These are phyloP conservation scores for Melampsora larici-populina DNA, from an alignment of 1,284 basidiomycete genomes.

Conservation along the genomic window DNA sequence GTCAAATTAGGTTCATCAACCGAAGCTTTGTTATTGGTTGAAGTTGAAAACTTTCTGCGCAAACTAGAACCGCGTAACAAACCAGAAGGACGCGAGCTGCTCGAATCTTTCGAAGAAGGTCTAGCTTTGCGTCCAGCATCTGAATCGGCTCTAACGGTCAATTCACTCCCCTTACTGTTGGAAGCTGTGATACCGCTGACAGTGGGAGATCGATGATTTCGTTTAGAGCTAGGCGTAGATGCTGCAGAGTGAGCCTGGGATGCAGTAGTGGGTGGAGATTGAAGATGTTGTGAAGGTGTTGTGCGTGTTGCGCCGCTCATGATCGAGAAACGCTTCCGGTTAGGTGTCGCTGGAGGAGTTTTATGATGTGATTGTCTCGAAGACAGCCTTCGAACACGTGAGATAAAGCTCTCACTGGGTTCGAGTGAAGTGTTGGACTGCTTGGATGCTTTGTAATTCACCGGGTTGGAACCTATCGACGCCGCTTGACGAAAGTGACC, in stretches of 20 bases:
- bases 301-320: background rate
- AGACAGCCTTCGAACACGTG: conserved; percentile 33
- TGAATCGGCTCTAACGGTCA: background rate
- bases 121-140: background rate
- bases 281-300: background rate
- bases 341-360: conserved; percentile 17
- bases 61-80: background rate
- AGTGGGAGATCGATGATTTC: background rate
- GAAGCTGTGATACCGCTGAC: background rate
- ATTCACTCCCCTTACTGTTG: background rate
- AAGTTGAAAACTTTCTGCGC: background rate
- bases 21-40: background rate
- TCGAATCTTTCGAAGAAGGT: background rate
- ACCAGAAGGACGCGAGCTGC: background rate
- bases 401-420: conserved; percentile 30
- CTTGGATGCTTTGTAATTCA: background rate
- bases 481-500: conserved; percentile 29
- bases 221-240: conserved; percentile 2
- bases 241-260: background rate
- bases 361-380: background rate
- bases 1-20: conserved; percentile 3
- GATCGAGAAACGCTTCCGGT: conserved; percentile 36
- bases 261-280: background rate
- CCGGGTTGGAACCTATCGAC: conserved; percentile 30
- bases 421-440: conserved; percentile 12